Conservation (phyloP, 164 flowering plant genomes). For the Paratinospora sagittata region DNA sequence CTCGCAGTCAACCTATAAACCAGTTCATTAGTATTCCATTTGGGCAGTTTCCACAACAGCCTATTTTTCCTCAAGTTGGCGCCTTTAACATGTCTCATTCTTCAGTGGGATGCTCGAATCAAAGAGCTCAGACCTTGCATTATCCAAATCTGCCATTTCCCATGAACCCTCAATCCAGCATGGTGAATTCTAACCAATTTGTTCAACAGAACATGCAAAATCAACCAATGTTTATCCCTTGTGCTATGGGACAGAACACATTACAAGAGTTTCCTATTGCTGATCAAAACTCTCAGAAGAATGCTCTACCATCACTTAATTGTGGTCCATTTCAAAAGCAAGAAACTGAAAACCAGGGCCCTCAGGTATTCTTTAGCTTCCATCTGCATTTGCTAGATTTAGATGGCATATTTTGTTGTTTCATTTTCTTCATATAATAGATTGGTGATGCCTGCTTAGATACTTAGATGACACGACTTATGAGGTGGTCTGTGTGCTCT, state of each 20-base stretch:
- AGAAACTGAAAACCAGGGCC: conserved; percentile 4
- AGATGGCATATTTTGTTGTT: neutral
- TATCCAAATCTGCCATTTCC: conserved; percentile 7
- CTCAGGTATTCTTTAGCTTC: conserved; percentile 9
- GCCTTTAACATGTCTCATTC: neutral
- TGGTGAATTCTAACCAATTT: conserved; percentile 9
- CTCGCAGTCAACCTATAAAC: conserved; percentile 8
- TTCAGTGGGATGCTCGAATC: neutral
- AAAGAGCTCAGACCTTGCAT: neutral
- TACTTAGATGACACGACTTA: neutral
- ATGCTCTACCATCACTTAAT: conserved; percentile 2
- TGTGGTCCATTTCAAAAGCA: conserved; percentile 10
- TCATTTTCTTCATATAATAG: neutral
- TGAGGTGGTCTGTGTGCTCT: neutral
- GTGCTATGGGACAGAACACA: conserved; percentile 7
- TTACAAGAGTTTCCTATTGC: conserved; percentile 4
- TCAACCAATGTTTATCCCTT: conserved; percentile 1
- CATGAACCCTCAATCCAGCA: conserved; percentile 7
- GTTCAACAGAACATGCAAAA: conserved; percentile 7
- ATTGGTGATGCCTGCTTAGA: neutral
- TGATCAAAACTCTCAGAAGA: neutral
- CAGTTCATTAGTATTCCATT: conserved; percentile 5
- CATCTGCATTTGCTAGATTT: neutral
- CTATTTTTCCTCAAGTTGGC: conserved; percentile 7
- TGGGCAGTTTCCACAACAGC: conserved; percentile 4